A percentile compares a stretch with the other conserved stretches of the same genome.
These are phyloP conservation scores for Tylopilus sp. DNA, from an alignment of 768 basidiomycete species.

Conservation along the genomic window DNA sequence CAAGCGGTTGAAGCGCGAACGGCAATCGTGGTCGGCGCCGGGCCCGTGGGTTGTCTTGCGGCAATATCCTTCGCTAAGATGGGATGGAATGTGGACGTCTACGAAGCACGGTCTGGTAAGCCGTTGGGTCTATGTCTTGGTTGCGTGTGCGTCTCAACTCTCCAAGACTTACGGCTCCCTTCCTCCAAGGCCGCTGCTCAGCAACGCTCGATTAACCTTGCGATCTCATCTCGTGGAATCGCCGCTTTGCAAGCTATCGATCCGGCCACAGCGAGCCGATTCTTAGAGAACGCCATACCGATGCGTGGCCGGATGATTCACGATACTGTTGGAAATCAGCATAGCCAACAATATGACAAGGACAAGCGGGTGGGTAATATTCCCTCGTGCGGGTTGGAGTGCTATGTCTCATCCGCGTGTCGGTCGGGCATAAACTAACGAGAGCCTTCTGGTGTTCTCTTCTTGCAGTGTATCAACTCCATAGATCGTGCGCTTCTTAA, in stretches of 20 bases:
- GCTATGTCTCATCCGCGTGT: conserved; percentile 19
- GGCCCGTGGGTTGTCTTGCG: conserved; percentile 91
- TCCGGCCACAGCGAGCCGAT: conserved; percentile 59
- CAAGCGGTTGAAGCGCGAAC: conserved; percentile 30
- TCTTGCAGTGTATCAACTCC: conserved; percentile 83
- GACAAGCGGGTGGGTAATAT: conserved; percentile 73
- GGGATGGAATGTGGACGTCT: conserved; percentile 82
- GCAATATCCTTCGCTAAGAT: conserved; percentile 82
- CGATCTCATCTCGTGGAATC: conserved; percentile 91
- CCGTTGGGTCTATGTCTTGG: conserved; percentile 10
- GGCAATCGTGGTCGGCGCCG: conserved; percentile 78
- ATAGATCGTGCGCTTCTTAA: conserved; percentile 89
- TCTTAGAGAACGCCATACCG: conserved; percentile 80
- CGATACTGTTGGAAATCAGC: conserved; percentile 60
- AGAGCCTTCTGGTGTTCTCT: conserved; percentile 22
- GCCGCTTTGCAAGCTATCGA: conserved; percentile 83
- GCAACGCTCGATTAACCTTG: conserved; percentile 93
- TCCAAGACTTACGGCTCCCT: conserved; percentile 68
- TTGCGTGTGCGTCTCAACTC: conserved; percentile 13
- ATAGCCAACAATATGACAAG: conserved; percentile 86
- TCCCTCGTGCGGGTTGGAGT: conserved; percentile 13
- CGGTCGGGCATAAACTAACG: conserved; percentile 20
- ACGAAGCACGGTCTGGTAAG: conserved; percentile 76
- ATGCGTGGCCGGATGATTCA: conserved; percentile 98
- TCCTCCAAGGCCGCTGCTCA: conserved; percentile 61